A percentile compares a stretch with the other conserved stretches of the same genome.
Evolutionary conservation across 208 protist genomes (phyloP).

Genomic region (Acanthamoeba castellanii): DNA sequence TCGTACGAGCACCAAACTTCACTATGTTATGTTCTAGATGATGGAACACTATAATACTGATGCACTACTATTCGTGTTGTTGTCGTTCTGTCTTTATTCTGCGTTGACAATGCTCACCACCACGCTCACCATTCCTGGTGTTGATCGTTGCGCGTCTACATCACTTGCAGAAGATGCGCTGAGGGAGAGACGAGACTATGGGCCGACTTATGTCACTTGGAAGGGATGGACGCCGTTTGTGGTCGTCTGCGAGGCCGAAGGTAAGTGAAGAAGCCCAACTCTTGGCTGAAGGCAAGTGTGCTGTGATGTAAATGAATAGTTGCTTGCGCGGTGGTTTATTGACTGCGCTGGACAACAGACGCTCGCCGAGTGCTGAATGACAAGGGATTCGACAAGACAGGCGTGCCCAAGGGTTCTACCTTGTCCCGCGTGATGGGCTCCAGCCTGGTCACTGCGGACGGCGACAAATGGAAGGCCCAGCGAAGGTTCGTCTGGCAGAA

Average conservation of each 20-base stretch:
- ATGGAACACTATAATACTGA: no score
- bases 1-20: neutral
- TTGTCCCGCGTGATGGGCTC: conserved; percentile 38
- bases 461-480: conserved; percentile 27
- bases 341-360: neutral
- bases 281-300: no score
- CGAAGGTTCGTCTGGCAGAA: no score
- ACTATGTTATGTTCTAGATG: no score
- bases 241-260: neutral
- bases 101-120: no score
- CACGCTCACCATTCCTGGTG: no score
- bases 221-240: neutral
- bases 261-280: no score
- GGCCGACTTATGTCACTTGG: neutral
- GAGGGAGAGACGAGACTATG: neutral
- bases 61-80: no score
- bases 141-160: neutral
- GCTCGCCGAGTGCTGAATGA: neutral
- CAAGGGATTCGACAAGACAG: neutral
- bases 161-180: neutral
- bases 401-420: neutral
- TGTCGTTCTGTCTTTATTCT: no score
- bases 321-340: no score
- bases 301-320: no score
- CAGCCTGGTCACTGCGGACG: neutral